A percentile compares a stretch with the other conserved stretches of the same genome.
Evolutionary conservation across 495 filamentous ascomycete genomes (phyloP).

Genomic region (Aspergillus heteromorphus): DNA sequence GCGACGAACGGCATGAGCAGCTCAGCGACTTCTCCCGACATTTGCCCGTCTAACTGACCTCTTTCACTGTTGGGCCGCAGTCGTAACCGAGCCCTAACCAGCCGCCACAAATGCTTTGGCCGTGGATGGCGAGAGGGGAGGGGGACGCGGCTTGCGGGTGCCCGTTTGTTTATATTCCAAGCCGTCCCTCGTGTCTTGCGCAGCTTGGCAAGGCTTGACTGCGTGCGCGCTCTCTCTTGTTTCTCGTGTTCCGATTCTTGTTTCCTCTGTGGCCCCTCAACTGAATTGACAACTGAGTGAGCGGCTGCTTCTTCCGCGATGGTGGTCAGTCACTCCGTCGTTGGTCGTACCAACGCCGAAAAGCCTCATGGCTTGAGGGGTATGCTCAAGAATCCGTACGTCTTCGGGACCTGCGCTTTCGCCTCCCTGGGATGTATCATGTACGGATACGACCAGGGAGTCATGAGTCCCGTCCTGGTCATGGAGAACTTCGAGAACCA

Average conservation of each 20-base stretch:
- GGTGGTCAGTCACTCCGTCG: not conserved
- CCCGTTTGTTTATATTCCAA: not conserved
- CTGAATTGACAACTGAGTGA: too few relatives aligned
- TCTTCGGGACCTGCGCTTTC: slow-evolving; percentile 33
- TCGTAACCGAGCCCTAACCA: not conserved
- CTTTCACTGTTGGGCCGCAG: not conserved
- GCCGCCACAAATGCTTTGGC: not conserved
- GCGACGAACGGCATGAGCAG: not conserved
- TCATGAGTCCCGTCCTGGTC: slow-evolving; percentile 57
- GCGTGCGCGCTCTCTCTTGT: too few relatives aligned
- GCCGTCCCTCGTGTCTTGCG: not conserved
- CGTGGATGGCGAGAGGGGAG: not conserved
- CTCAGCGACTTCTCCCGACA: not conserved
- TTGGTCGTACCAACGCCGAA: not conserved
- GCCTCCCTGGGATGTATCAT: slow-evolving; percentile 66
- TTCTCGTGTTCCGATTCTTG: too few relatives aligned
- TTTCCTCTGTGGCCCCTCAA: too few relatives aligned
- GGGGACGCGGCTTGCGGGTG: too few relatives aligned
- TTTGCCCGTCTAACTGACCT: not conserved
- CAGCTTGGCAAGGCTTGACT: not conserved
- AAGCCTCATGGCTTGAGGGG: slow-evolving; percentile 1
- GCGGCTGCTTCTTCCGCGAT: not conserved
- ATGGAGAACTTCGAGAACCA: slow-evolving; percentile 34
- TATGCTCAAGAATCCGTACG: slow-evolving; percentile 3
- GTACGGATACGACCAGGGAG: slow-evolving; percentile 70